Evolutionary conservation across 2,329 filamentous ascomycete species (phyloP).

Genomic region (Rutstroemia sp.): DNA sequence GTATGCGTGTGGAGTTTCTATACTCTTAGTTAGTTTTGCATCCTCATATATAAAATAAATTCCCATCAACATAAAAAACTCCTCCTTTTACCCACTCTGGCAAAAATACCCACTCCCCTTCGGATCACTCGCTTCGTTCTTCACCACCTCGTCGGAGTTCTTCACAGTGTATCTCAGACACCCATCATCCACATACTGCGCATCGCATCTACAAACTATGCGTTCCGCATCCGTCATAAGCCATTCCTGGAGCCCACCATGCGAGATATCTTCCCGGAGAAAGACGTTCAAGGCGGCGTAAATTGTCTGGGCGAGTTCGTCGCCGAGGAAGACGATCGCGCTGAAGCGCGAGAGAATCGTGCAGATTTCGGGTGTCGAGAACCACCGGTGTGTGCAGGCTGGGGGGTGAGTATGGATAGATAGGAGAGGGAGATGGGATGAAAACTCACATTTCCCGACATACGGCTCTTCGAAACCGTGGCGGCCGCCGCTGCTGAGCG

Average conservation of each 20-base stretch:
- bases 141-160: slow-evolving; percentile 17
- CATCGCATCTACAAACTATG: slow-evolving; percentile 33
- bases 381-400: slow-evolving; percentile 38
- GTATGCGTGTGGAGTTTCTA: slow-evolving; percentile 33
- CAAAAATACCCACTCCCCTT: slow-evolving; percentile 14
- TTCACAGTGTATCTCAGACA: slow-evolving; percentile 28
- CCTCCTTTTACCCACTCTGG: slow-evolving; percentile 11
- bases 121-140: slow-evolving; percentile 9
- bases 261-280: slow-evolving; percentile 33
- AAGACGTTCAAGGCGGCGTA: slow-evolving; percentile 40
- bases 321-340: slow-evolving; percentile 35
- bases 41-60: no score
- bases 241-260: slow-evolving; percentile 34
- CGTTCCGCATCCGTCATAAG: slow-evolving; percentile 30
- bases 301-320: slow-evolving; percentile 32
- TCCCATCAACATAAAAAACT: no score
- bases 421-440: background rate
- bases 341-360: slow-evolving; percentile 38
- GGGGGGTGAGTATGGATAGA: no score
- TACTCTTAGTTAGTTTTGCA: background rate
- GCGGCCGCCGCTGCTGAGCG: slow-evolving; percentile 35
- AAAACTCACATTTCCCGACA: slow-evolving; percentile 19
- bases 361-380: slow-evolving; percentile 34
- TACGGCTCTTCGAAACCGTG: slow-evolving; percentile 35
- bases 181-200: slow-evolving; percentile 32